A percentile compares a stretch with the other conserved stretches of the same genome.
Conservation (phyloP, 2,329 filamentous ascomycete genomes). For the Aspergillus sp. region DNA sequence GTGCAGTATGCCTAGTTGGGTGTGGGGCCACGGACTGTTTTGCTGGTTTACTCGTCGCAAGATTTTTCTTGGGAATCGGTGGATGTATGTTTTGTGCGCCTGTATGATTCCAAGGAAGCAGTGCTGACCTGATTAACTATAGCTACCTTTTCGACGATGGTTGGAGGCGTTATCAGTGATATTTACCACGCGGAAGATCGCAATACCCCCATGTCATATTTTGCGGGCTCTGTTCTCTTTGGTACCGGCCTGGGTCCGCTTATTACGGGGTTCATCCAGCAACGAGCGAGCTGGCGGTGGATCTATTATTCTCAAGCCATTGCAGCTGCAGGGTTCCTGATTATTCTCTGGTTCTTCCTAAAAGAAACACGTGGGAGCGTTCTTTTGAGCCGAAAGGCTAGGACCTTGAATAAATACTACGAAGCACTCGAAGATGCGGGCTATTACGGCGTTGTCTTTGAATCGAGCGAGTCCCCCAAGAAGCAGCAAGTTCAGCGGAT, state of each 20-base stretch:
- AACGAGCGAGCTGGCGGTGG: conserved; percentile 77
- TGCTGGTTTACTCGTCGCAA: conserved; percentile 72
- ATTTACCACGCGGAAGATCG: conserved; percentile 77
- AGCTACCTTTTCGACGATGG: conserved; percentile 79
- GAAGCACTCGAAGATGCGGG: conserved; percentile 71
- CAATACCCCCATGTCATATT: conserved; percentile 89
- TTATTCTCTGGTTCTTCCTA: conserved; percentile 71
- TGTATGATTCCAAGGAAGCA: background rate
- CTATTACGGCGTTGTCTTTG: conserved; percentile 56
- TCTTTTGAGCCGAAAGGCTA: conserved; percentile 76
- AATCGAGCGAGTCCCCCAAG: conserved; percentile 33
- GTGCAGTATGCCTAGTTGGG: conserved; percentile 65
- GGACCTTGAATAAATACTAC: conserved; percentile 77
- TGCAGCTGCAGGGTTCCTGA: conserved; percentile 64
- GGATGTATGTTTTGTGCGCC: conserved; percentile 58
- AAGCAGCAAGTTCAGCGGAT: conserved; percentile 58
- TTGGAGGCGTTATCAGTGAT: conserved; percentile 87
- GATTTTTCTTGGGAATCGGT: conserved; percentile 75
- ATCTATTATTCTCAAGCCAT: conserved; percentile 87
- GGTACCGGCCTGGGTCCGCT: conserved; percentile 82
- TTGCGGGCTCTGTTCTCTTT: conserved; percentile 74
- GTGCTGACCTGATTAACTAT: background rate
- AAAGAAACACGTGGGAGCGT: conserved; percentile 83
- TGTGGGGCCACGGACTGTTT: conserved; percentile 71
- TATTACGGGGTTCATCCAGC: conserved; percentile 70